Evolutionary conservation across 805 yeast genomes (phyloP).

Genomic region (Teunomyces lycoperdinae): DNA sequence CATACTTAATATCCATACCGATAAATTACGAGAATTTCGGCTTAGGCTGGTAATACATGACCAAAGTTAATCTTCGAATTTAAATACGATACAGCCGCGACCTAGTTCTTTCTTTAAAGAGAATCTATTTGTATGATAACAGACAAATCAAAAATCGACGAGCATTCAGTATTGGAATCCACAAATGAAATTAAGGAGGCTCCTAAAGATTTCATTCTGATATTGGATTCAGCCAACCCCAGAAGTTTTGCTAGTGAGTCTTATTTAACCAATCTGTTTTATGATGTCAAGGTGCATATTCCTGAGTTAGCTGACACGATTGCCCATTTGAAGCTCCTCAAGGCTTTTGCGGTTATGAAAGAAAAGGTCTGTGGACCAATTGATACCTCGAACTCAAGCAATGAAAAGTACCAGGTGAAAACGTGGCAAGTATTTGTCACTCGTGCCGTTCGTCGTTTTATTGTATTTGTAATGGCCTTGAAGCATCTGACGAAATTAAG

Average conservation of each 20-base stretch:
- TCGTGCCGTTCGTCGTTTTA: slow-evolving; percentile 20
- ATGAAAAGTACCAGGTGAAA: slow-evolving; percentile 5
- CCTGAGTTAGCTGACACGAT: slow-evolving; percentile 14
- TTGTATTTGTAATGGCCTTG: slow-evolving; percentile 18
- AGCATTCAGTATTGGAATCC: neutral
- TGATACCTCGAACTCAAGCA: neutral
- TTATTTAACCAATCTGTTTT: neutral
- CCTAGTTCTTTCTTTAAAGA: neutral
- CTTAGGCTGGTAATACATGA: neutral
- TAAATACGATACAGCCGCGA: neutral
- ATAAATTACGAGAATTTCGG: neutral
- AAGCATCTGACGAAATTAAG: neutral
- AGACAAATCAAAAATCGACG: neutral
- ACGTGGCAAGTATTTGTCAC: slow-evolving; percentile 23
- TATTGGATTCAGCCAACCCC: neutral
- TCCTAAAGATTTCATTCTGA: neutral
- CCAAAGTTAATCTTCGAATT: neutral
- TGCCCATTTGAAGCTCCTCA: slow-evolving; percentile 22
- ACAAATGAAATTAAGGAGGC: neutral
- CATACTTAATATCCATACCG: neutral
- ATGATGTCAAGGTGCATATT: neutral
- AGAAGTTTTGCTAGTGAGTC: neutral
- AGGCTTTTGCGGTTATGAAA: slow-evolving; percentile 19
- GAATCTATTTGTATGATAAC: neutral
- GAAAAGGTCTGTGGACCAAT: slow-evolving; percentile 6